Conservation (phyloP, 768 basidiomycete species). For the Suillus sp. region DNA sequence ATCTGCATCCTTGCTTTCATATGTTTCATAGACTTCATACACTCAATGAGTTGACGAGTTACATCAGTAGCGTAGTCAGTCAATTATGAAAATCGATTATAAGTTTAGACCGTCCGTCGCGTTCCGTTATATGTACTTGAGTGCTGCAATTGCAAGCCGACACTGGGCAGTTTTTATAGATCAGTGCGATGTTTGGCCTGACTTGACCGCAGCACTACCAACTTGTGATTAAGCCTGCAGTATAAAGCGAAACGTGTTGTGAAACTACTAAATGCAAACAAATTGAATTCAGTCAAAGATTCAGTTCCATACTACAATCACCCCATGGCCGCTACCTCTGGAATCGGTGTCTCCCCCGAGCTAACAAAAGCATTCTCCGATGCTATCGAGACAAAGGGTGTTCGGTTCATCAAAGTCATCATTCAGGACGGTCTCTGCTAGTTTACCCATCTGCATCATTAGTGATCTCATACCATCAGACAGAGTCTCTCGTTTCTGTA, state of each 20-base stretch:
- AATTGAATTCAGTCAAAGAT: neutral
- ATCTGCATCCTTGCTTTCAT: no score
- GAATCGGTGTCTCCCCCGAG: slow-evolving; percentile 63
- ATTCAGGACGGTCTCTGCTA: slow-evolving; percentile 68
- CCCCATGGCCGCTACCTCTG: slow-evolving; percentile 68
- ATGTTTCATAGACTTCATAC: no score
- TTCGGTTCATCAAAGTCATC: slow-evolving; percentile 76
- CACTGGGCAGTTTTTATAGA: no score
- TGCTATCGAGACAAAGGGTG: slow-evolving; percentile 49
- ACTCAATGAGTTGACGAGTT: no score
- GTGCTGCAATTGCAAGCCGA: no score
- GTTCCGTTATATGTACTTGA: no score
- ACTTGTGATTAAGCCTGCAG: no score
- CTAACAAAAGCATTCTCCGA: slow-evolving; percentile 59
- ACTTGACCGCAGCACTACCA: neutral
- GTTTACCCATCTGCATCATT: slow-evolving; percentile 11
- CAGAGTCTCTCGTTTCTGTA: slow-evolving; percentile 73
- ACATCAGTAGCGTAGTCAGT: no score
- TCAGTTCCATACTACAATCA: neutral
- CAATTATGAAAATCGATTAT: no score
- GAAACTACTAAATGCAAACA: neutral
- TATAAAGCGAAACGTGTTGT: neutral
- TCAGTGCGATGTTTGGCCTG: neutral
- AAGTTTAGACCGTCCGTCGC: no score
- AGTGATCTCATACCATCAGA: slow-evolving; percentile 28